phyloP scores from a whole-genome alignment of 2,329 filamentous ascomycete genomes.

The Xylariaceae sp. region DNA sequence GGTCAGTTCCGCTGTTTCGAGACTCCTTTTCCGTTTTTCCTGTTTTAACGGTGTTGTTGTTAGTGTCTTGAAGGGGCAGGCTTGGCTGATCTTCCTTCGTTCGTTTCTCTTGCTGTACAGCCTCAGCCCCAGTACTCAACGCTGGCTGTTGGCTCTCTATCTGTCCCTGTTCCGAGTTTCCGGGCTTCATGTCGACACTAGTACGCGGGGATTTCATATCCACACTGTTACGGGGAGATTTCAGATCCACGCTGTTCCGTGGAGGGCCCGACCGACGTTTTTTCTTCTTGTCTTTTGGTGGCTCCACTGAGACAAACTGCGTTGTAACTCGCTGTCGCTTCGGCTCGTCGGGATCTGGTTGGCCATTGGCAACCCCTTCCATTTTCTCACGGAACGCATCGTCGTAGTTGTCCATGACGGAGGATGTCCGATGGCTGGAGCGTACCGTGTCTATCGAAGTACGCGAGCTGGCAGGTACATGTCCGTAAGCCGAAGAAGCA shows the following conservation, averaged over 20 bases:
- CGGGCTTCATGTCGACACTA: neutral
- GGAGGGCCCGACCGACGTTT: neutral
- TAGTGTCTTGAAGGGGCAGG: too few relatives aligned
- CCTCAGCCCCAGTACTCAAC: too few relatives aligned
- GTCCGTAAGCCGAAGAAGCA: constrained; percentile 5
- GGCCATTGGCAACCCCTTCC: constrained; percentile 5
- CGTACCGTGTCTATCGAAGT: constrained; percentile 12
- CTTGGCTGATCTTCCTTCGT: too few relatives aligned
- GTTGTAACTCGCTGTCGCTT: constrained; percentile 6
- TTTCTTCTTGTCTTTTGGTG: constrained; percentile 1
- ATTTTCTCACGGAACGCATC: constrained; percentile 13
- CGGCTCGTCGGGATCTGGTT: neutral
- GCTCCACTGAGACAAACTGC: constrained; percentile 6
- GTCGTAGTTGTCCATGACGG: constrained; percentile 13
- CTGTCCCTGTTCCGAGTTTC: neutral
- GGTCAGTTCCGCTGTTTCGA: neutral
- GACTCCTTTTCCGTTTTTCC: neutral
- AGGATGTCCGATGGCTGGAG: constrained; percentile 10
- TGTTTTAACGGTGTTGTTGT: neutral
- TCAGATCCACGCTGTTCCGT: neutral
- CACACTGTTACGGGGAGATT: neutral
- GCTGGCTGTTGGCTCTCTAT: too few relatives aligned
- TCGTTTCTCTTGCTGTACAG: too few relatives aligned
- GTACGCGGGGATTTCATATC: neutral
- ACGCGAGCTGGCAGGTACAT: constrained; percentile 7